phyloP scores from a whole-genome alignment of 331 rosid species.

The Pyrus hybrid region DNA sequence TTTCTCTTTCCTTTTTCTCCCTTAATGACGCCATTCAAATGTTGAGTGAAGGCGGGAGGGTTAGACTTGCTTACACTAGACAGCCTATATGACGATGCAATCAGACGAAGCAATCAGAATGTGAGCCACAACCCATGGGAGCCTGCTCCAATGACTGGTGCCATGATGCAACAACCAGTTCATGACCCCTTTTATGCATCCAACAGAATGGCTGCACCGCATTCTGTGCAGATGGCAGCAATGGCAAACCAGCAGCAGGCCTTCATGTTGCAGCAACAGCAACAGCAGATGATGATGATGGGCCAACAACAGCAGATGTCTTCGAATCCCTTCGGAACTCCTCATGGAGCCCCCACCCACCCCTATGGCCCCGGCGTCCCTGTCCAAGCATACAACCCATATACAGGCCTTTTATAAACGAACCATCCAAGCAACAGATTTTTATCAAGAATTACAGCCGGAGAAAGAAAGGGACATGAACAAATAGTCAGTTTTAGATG shows the following conservation, averaged over 20 bases:
- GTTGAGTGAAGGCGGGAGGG: constrained; percentile 76
- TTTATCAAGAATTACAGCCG: constrained; percentile 3
- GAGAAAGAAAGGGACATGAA: neutral
- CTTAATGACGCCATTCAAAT: neutral
- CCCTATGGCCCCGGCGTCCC: constrained; percentile 84
- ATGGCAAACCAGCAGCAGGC: constrained; percentile 92
- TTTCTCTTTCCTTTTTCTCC: neutral
- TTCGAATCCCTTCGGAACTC: constrained; percentile 74
- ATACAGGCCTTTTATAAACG: constrained; percentile 65
- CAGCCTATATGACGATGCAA: constrained; percentile 94
- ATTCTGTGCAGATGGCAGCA: constrained; percentile 80
- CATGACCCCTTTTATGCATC: constrained; percentile 85
- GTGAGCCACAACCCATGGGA: constrained; percentile 98
- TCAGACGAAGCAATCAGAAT: constrained; percentile 77
- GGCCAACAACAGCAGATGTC: constrained; percentile 52
- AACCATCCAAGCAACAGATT: constrained; percentile 13
- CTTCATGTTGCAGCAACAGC: constrained; percentile 63
- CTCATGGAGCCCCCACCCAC: constrained; percentile 58
- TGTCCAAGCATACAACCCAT: constrained; percentile 82
- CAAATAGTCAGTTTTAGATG: constrained; percentile 17
- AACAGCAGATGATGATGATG: constrained; percentile 64
- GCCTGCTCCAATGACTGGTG: constrained; percentile 41
- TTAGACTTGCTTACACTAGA: constrained; percentile 88
- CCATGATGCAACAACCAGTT: constrained; percentile 54
- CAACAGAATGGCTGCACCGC: constrained; percentile 63